These are phyloP conservation scores for Mollisia scopiformis DNA, from an alignment of 2,329 filamentous ascomycete genomes.

Conservation along the genomic window DNA sequence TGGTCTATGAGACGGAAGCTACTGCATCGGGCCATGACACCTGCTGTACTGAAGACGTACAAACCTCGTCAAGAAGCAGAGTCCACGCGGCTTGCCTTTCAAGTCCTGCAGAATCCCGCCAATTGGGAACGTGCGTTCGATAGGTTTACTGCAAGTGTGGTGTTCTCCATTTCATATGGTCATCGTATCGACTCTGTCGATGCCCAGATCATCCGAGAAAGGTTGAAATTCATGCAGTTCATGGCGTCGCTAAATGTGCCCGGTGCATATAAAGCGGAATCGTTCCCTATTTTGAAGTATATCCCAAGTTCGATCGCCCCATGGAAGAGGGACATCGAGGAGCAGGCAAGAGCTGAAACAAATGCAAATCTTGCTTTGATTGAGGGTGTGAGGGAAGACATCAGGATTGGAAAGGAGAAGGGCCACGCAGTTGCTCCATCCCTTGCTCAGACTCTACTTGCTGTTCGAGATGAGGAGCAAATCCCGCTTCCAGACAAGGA, in stretches of 20 bases:
- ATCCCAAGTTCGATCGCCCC: conserved; percentile 36
- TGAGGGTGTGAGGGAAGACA: conserved; percentile 36
- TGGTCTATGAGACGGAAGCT: conserved; percentile 48
- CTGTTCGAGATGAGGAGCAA: conserved; percentile 27
- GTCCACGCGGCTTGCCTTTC: conserved; percentile 46
- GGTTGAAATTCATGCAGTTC: conserved; percentile 52
- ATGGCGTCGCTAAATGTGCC: conserved; percentile 48
- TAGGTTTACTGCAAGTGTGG: conserved; percentile 51
- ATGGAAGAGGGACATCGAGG: conserved; percentile 27
- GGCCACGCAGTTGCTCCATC: conserved; percentile 36
- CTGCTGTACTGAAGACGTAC: conserved; percentile 46
- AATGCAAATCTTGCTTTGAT: conserved; percentile 29
- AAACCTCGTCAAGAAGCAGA: conserved; percentile 53
- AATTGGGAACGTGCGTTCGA: conserved; percentile 51
- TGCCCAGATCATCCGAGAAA: conserved; percentile 48
- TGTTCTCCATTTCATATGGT: conserved; percentile 54
- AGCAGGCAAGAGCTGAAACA: conserved; percentile 25
- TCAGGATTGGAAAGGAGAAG: conserved; percentile 29
- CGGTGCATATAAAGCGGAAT: conserved; percentile 42
- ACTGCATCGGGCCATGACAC: conserved; percentile 47
- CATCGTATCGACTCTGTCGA: conserved; percentile 51
- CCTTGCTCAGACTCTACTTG: conserved; percentile 36
- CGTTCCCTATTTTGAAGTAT: conserved; percentile 36
- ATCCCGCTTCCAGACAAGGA: conserved; percentile 33
- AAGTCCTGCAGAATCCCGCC: conserved; percentile 42